Evolutionary conservation across 352 stramenopile genomes (phyloP).

Genomic region (Phytophthora cajani): DNA sequence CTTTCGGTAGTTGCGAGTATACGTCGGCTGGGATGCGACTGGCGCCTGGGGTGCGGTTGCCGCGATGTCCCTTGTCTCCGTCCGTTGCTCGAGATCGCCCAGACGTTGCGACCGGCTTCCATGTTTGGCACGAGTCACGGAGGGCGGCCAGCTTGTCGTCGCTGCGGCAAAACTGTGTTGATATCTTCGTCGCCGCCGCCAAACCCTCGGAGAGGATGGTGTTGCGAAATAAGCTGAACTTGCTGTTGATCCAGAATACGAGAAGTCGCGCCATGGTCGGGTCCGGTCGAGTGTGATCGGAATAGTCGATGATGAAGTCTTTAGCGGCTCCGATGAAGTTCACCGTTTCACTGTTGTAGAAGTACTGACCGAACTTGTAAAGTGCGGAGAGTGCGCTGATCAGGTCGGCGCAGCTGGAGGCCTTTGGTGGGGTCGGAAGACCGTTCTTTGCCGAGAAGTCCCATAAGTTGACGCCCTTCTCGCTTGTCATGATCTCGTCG

Average conservation of each 20-base stretch:
- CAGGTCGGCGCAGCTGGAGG: neutral
- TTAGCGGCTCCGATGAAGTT: constrained; percentile 8
- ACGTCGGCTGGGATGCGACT: neutral
- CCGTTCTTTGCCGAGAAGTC: constrained; percentile 22
- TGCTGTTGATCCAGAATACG: constrained; percentile 17
- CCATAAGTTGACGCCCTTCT: constrained; percentile 18
- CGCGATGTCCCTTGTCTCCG: neutral
- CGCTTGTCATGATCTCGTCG: neutral
- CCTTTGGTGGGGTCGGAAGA: neutral
- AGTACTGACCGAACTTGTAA: constrained; percentile 17
- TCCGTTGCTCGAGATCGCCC: neutral
- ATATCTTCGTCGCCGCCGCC: neutral
- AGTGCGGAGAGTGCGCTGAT: constrained; percentile 5
- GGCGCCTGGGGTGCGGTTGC: neutral
- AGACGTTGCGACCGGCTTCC: neutral
- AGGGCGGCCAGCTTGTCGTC: constrained; percentile 20
- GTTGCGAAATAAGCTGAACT: constrained; percentile 21
- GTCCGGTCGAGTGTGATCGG: neutral
- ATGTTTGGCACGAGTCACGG: constrained; percentile 5
- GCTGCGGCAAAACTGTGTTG: constrained; percentile 11
- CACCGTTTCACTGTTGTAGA: constrained; percentile 13
- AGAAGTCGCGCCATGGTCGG: constrained; percentile 2
- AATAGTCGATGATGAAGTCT: constrained; percentile 19
- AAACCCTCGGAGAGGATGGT: neutral
- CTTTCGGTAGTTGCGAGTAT: neutral